Evolutionary conservation across 2,329 filamentous ascomycete genomes (phyloP), one percentile per base, ranked within the genome.

Genomic region (Cladobotryum mycophilum): DNA sequence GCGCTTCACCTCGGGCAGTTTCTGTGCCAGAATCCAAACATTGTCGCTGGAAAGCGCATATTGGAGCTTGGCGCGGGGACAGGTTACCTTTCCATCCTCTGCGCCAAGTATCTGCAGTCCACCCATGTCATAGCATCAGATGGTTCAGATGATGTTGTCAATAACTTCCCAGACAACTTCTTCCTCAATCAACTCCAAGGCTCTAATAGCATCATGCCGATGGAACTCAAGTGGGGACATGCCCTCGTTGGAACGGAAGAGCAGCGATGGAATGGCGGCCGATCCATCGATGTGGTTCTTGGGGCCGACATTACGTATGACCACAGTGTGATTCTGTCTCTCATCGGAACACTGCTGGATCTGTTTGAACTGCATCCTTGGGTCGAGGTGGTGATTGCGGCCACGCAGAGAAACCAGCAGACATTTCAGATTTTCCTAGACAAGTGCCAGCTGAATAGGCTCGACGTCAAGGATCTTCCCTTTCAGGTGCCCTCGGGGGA

Each of bases 301-400:
- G 88, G 86, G 4, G 86, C 88, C 34, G 88, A 92, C 64, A 79
- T 92, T 66, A 91, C 85, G 1, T 92, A 91, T 65, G 86, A 92
- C 62, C 74, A 73, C 53, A 71, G 72, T 35, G 75, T 80, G 40
- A 82, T 87, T 45, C 79, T 82, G 0, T 71, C 80, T 1, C 72
- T 92, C 20, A 74, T 88, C 3, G 76, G 74, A 3, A 89, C 86
- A 3, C 64, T 91, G 47, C 68, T 75, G 33, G 77, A 84, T 45
- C 69, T 89, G 12, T 79, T 86, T 45, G 70, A 71, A 2, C 61
- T 82, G 48, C 80, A 81, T 55, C 76, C 81, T 2, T 61, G 62
- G 0, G 70, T 82, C 13, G 70, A 78, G 42, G 78, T 88, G 35
- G 69, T 89, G 42, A 83, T 91, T 52, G 78, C 86, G 4, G 84